These are phyloP conservation scores for Camellia sinensis DNA, from an alignment of 148 eudicot genomes.

Conservation along the genomic window DNA sequence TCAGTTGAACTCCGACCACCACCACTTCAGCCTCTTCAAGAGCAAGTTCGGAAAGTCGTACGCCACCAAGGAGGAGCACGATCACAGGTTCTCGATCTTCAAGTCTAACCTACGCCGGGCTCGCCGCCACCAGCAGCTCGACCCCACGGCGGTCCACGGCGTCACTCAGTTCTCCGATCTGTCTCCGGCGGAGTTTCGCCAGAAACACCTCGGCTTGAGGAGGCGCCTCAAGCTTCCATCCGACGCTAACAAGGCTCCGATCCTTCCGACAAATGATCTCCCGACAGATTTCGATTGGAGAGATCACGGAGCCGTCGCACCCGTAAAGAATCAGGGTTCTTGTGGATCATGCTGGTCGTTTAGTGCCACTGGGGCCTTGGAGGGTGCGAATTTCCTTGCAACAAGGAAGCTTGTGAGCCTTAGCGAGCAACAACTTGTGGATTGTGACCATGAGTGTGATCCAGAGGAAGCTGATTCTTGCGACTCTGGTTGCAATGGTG, in stretches of 20 bases:
- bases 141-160: too few relatives aligned
- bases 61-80: too few relatives aligned
- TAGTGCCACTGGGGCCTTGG: constrained; percentile 85
- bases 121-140: constrained; percentile 42
- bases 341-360: constrained; percentile 97
- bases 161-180: constrained; percentile 58
- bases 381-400: constrained; percentile 77
- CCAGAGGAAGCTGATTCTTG: constrained; percentile 61
- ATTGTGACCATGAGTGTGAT: constrained; percentile 91
- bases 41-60: too few relatives aligned
- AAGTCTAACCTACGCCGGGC: constrained; percentile 52
- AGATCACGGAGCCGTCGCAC: constrained; percentile 54
- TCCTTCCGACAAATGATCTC: constrained; percentile 44
- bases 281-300: constrained; percentile 58
- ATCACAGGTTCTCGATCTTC: constrained; percentile 52
- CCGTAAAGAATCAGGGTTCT: constrained; percentile 65
- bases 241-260: too few relatives aligned
- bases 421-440: constrained; percentile 91
- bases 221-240: constrained; percentile 35
- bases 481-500: constrained; percentile 61
- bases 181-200: constrained; percentile 44
- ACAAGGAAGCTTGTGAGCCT: constrained; percentile 84
- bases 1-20: too few relatives aligned
- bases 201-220: constrained; percentile 33
- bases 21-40: too few relatives aligned